Evolutionary conservation across 345 rosid species (phyloP).

Genomic region (Pseudoturritis turrita): DNA sequence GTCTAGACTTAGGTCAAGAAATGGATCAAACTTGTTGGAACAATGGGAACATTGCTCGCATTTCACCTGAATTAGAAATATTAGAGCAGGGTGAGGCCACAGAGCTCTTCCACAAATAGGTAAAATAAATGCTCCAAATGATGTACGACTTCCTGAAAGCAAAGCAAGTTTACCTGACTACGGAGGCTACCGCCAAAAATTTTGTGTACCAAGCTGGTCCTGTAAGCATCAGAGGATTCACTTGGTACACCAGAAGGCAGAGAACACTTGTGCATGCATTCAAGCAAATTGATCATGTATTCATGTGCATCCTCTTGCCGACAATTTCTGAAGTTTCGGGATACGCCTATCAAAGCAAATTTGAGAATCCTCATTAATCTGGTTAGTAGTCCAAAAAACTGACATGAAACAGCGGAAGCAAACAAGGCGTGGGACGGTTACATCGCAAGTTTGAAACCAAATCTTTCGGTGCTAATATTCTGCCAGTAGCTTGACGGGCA

Average conservation of each 20-base stretch:
- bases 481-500: constrained; percentile 71
- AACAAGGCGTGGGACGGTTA: constrained; percentile 44
- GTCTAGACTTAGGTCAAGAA: constrained; percentile 88
- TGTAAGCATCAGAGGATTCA: constrained; percentile 85
- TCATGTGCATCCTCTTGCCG: constrained; percentile 99
- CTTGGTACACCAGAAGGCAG: constrained; percentile 90
- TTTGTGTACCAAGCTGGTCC: constrained; percentile 89
- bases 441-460: constrained; percentile 88
- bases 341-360: constrained; percentile 60
- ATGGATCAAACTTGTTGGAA: constrained; percentile 87
- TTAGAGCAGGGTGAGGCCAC: not conserved
- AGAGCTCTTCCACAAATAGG: not conserved
- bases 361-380: constrained; percentile 31
- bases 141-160: not conserved
- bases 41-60: constrained; percentile 72
- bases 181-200: constrained; percentile 94
- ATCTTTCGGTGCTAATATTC: constrained; percentile 71
- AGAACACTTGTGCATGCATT: constrained; percentile 97
- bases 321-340: constrained; percentile 69
- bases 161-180: constrained; percentile 60
- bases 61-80: constrained; percentile 46
- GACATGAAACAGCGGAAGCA: not conserved
- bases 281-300: constrained; percentile 90
- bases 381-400: not conserved
- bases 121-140: not conserved